Conservation (phyloP, 116 monocot genomes). For the Phalaenopsis hybrid region DNA sequence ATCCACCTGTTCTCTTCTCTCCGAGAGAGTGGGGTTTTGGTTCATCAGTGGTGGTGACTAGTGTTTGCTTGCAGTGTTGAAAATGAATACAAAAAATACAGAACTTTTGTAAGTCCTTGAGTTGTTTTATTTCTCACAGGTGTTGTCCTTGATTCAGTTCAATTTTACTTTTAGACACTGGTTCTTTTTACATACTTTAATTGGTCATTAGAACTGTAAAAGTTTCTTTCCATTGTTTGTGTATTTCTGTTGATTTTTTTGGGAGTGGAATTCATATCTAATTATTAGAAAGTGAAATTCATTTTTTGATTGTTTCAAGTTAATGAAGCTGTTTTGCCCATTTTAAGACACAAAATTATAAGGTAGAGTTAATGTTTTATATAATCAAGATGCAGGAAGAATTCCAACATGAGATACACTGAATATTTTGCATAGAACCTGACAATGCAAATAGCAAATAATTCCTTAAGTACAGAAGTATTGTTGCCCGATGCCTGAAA, state of each 20-base stretch:
- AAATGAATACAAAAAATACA: background rate
- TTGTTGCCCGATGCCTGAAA: too few species aligned
- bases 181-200: background rate
- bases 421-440: background rate
- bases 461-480: too few species aligned
- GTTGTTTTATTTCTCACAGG: background rate
- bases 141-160: background rate
- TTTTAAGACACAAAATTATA: background rate
- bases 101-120: background rate
- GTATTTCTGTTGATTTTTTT: background rate
- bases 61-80: background rate
- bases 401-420: background rate
- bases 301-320: background rate
- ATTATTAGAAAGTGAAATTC: background rate
- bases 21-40: conserved; percentile 66
- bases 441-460: background rate
- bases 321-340: background rate
- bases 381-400: background rate
- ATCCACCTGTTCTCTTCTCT: conserved; percentile 58
- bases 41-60: conserved; percentile 93
- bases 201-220: conserved; percentile 3
- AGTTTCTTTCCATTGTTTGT: background rate
- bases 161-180: background rate
- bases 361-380: background rate
- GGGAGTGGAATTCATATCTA: background rate